Evolutionary conservation across 2,329 filamentous ascomycete species (phyloP).

Genomic region (Massarina eburnea): DNA sequence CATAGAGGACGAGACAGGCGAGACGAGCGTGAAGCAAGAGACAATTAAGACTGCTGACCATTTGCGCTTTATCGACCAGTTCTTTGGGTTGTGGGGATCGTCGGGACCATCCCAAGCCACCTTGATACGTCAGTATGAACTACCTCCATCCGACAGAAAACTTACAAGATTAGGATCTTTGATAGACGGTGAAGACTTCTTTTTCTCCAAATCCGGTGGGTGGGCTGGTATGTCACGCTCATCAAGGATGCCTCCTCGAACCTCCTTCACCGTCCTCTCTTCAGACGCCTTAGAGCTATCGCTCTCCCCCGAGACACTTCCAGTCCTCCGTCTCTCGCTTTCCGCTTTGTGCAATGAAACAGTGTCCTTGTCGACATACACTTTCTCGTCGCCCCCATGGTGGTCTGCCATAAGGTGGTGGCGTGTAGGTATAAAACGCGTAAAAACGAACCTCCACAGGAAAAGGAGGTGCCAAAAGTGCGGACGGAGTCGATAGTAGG

Average conservation of each 20-base stretch:
- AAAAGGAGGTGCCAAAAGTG: no score
- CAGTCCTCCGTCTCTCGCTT: conserved; percentile 22
- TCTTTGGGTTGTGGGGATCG: conserved; percentile 52
- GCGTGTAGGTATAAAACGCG: no score
- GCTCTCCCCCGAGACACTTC: conserved; percentile 3
- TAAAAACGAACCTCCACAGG: no score
- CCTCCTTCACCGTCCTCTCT: conserved; percentile 25
- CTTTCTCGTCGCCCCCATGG: conserved; percentile 32
- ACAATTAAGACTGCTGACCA: conserved; percentile 50
- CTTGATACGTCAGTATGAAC: conserved; percentile 15
- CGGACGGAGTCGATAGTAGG: no score
- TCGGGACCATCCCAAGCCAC: conserved; percentile 51
- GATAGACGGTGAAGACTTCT: conserved; percentile 23
- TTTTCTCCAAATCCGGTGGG: conserved; percentile 24
- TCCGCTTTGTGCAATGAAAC: conserved; percentile 28
- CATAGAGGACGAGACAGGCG: conserved; percentile 45
- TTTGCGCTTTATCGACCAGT: conserved; percentile 47
- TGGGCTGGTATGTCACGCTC: conserved; percentile 34
- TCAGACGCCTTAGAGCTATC: conserved; percentile 14
- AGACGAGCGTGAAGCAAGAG: conserved; percentile 44
- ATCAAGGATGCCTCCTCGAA: conserved; percentile 28
- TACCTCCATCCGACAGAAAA: neutral
- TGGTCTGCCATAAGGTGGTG: no score
- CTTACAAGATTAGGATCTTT: conserved; percentile 39
- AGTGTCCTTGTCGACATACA: conserved; percentile 22